These are phyloP conservation scores for Venturia aucupariae DNA, from an alignment of 2,329 filamentous ascomycete genomes.

Conservation along the genomic window DNA sequence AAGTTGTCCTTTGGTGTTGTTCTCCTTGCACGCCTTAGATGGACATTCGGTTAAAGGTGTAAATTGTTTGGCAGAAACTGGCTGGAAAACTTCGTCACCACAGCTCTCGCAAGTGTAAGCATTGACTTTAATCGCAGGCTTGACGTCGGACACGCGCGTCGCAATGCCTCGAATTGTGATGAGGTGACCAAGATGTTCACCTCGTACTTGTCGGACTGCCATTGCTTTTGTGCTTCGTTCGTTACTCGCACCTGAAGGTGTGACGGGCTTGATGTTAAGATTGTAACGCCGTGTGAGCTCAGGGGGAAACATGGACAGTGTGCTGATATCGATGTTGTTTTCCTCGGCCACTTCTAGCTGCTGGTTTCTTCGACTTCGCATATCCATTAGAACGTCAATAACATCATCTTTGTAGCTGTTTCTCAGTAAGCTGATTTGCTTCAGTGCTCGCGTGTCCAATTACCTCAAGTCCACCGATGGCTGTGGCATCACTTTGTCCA, in stretches of 20 bases:
- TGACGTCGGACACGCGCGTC: slow-evolving; percentile 93
- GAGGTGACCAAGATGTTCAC: slow-evolving; percentile 83
- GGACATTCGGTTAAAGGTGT: slow-evolving; percentile 79
- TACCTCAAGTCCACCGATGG: slow-evolving; percentile 70
- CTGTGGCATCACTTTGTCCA: slow-evolving; percentile 77
- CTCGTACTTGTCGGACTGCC: slow-evolving; percentile 87
- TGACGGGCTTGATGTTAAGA: slow-evolving; percentile 87
- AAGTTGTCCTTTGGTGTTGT: slow-evolving; percentile 87
- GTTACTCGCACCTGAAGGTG: slow-evolving; percentile 58
- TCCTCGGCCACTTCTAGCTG: slow-evolving; percentile 45
- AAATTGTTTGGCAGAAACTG: slow-evolving; percentile 83
- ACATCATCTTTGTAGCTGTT: slow-evolving; percentile 91
- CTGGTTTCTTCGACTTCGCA: slow-evolving; percentile 78
- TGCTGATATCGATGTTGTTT: slow-evolving; percentile 43
- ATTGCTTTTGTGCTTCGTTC: slow-evolving; percentile 53
- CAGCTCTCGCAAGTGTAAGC: slow-evolving; percentile 97
- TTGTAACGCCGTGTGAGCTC: slow-evolving; percentile 91
- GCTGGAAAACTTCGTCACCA: slow-evolving; percentile 95
- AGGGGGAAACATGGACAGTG: slow-evolving; percentile 72
- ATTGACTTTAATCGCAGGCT: slow-evolving; percentile 94
- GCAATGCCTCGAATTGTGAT: slow-evolving; percentile 93
- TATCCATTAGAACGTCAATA: slow-evolving; percentile 90
- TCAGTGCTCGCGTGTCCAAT: slow-evolving; percentile 20
- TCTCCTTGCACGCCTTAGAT: slow-evolving; percentile 79
- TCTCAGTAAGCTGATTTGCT: slow-evolving; percentile 18